Evolutionary conservation across 371 early-diverging fungal genomes (phyloP).

Genomic region (Mortierella sp.): DNA sequence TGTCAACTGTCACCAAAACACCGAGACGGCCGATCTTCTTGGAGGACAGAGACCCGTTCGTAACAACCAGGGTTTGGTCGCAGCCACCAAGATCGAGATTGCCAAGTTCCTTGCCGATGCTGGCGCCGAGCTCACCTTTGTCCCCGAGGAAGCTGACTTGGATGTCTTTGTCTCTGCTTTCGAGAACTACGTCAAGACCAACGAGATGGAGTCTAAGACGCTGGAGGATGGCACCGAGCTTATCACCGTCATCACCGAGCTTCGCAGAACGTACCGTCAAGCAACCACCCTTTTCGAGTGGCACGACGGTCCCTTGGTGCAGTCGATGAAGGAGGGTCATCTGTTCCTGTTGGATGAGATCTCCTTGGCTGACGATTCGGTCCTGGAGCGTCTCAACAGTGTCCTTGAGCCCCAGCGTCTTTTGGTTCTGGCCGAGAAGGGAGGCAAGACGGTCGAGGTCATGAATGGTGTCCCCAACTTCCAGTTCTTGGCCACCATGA

Average conservation of each 20-base stretch:
- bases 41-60: conserved; percentile 98
- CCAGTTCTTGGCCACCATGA: conserved; percentile 99
- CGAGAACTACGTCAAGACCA: conserved; percentile 42
- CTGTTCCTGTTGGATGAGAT: conserved; percentile 99
- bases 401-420: conserved; percentile 95
- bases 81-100: conserved; percentile 61
- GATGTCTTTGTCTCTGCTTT: conserved; percentile 53
- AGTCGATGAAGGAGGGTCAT: conserved; percentile 95
- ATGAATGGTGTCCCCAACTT: conserved; percentile 83
- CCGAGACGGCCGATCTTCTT: conserved; percentile 97
- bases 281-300: conserved; percentile 88
- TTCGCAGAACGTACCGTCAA: conserved; percentile 52
- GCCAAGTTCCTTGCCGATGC: conserved; percentile 32
- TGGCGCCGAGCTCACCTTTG: conserved; percentile 34
- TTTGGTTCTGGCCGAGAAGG: conserved; percentile 96
- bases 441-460: conserved; percentile 80
- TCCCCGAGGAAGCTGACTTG: conserved; percentile 47
- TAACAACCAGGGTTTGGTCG: conserved; percentile 66
- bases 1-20: conserved; percentile 98
- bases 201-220: conserved; percentile 36
- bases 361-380: conserved; percentile 99
- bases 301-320: conserved; percentile 97
- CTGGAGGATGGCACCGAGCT: conserved; percentile 51
- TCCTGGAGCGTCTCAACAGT: conserved; percentile 98
- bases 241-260: conserved; percentile 30